Base-by-base conservation (phyloP, 2,329 filamentous ascomycete genomes). In the Botrytis sinoallii region DNA sequence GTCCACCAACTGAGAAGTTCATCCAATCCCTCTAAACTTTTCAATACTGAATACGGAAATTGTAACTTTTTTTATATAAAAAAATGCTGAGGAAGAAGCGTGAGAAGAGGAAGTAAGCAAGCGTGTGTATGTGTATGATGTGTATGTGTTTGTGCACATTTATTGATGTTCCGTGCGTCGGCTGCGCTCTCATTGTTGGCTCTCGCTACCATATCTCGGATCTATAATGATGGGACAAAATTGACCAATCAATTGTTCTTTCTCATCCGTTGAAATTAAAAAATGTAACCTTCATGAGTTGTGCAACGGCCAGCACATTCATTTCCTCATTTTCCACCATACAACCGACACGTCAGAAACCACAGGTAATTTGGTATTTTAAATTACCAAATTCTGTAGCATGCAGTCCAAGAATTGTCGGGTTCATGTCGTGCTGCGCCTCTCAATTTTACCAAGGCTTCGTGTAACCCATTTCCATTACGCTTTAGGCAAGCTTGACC, bases 381-480 rank as follows among this genome's bases (percentile, higher is more conserved):
- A 67, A 44, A 68, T 68, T 46, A 55, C 65, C 63, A 46, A 59
- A 52, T 59, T 35, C 46, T 48, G 69, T 52, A 71, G 59, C 25
- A 72, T 72, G 71, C 71, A 72, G 40, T 32, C 40, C 38, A 72
- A 48, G 32, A 72, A 60, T 46, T 68, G 71, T 72, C 71, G 71
- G 71, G 71, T 72, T 71, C 63, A 68, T 72, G 71, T 68, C 48
- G 63, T 72, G 71, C 71, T 72, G 71, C 71, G 63, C 71, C 71
- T 63, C 52, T 48, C 16, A 38, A 67, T 57, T 72, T 35, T 16
- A 61, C 29, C 48, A 59, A 67, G 64, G 40, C 32, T 48, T 59
- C 42, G 61, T 67, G 48, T 67, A 72, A 67, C 61, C 66, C 22
- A 32, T 22, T 46, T 5, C 12, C 65, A 35, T 16, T 55, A 68